Conservation (phyloP, 345 rosid species). For the Gossypioides kirkii region DNA sequence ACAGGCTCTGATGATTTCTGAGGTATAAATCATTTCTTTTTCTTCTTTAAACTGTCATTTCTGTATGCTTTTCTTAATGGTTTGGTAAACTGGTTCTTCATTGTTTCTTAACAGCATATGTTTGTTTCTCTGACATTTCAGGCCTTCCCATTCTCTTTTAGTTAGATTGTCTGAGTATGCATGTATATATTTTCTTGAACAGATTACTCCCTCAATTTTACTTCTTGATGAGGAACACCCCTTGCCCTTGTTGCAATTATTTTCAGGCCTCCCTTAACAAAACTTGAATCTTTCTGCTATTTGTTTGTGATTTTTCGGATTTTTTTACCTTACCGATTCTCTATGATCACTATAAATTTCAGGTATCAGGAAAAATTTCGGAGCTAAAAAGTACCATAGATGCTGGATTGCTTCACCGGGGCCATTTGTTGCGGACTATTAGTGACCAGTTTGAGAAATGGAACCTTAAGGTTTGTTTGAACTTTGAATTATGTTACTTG, state of each 20-base stretch:
- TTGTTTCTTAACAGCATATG: constrained; percentile 1
- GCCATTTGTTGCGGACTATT: constrained; percentile 60
- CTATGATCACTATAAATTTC: constrained; percentile 8
- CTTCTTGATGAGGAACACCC: not conserved
- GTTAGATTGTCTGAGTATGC: not conserved
- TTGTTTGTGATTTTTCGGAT: not conserved
- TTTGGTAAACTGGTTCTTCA: constrained; percentile 1
- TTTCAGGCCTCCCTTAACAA: not conserved
- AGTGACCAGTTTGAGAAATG: constrained; percentile 77
- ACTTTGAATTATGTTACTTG: constrained; percentile 9
- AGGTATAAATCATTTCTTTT: constrained; percentile 40
- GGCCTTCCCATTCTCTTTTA: not conserved
- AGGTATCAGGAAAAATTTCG: constrained; percentile 67
- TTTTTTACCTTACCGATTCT: not conserved
- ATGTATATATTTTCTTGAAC: not conserved
- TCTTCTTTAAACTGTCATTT: not conserved
- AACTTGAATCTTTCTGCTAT: not conserved
- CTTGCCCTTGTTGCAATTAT: not conserved
- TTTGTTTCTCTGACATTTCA: not conserved
- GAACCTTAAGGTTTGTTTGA: constrained; percentile 62
- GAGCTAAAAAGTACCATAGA: constrained; percentile 77
- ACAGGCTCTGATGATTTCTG: constrained; percentile 60
- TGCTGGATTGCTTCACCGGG: constrained; percentile 62
- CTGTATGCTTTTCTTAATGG: not conserved
- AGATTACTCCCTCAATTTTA: not conserved